Percentiles rank a stretch among this genome's conserved stretches.
Conservation (phyloP, 2,329 filamentous ascomycete genomes). For the Trichoderma guizhouense region DNA sequence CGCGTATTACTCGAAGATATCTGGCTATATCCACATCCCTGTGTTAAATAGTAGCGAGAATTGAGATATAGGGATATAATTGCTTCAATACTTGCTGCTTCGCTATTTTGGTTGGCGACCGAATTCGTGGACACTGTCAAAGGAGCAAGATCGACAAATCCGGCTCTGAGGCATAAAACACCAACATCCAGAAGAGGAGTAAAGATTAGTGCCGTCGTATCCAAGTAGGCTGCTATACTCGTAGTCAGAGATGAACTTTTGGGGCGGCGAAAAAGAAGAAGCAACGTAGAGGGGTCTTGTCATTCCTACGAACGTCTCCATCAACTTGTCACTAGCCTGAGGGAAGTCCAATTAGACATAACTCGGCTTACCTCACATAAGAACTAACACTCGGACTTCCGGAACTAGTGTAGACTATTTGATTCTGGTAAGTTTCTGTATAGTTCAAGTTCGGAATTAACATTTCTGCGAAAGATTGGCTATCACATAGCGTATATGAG, state of each 20-base stretch:
- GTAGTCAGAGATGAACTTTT: not conserved
- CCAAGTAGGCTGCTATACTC: not conserved
- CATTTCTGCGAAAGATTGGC: not conserved
- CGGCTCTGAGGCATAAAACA: not conserved
- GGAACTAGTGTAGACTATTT: not conserved
- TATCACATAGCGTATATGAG: not conserved
- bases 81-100: not conserved
- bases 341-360: not conserved
- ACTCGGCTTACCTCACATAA: not conserved
- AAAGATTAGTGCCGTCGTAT: rapidly evolving
- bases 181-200: not conserved
- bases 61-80: not conserved
- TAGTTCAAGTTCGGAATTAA: not conserved
- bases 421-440: not conserved
- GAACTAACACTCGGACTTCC: not conserved
- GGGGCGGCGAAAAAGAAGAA: not conserved
- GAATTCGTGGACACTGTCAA: not conserved
- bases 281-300: not conserved
- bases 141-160: not conserved
- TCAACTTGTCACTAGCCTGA: not conserved
- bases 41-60: not conserved
- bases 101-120: not conserved
- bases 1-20: too few relatives aligned
- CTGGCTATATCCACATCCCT: not conserved
- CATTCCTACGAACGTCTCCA: not conserved